Evolutionary conservation across 2,329 filamentous ascomycete species (phyloP), one percentile per base, ranked within the genome.

Genomic region (Ceratocystis diversiconidia): DNA sequence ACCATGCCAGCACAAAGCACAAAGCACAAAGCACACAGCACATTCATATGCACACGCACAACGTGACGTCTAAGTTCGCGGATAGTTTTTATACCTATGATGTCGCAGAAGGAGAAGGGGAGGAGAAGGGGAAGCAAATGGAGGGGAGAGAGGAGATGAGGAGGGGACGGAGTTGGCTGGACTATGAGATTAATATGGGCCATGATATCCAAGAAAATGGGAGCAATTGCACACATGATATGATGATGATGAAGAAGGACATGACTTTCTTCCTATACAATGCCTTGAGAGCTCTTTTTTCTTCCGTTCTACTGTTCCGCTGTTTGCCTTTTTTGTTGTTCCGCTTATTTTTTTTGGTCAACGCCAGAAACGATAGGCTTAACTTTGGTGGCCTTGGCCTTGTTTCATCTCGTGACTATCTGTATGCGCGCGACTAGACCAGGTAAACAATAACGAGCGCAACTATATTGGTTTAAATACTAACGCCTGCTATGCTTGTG

Each of bases 171-270:
- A 41, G 36, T 41, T 41, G 28, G 30, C 17, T 32, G 55, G 55
- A 19, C 55, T 59, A 30, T 28, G 30, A 32, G 28, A 59, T 36
- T 59, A 59, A 59, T 59, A 59, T 36, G 55, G 55, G 55, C 55
- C 28, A 59, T 59, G 55, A 59, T 59, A 59, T 59, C 25, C 55
- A 59, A 30, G 55, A 59, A 59, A 59, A 59, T 59, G 28, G 55
- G 25, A 59, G 28, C 22, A 59, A 36, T 32, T 59, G 55, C 55
- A 59, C 55, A 36, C 55, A 59, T 59, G 30, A 59, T 36, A 59
- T 59, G 55, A 59, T 19, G 17, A 30, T 3, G 55, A 59, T 36
- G 28, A 25, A 36, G 25, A 36, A 15, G 28, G 22, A 17, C 15
- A 25, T 7, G 19, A 1, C 19, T 60, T 8, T 25, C 8, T 60